phyloP scores from a whole-genome alignment of 2,329 filamentous ascomycete species.

The Aspergillus caelatus region DNA sequence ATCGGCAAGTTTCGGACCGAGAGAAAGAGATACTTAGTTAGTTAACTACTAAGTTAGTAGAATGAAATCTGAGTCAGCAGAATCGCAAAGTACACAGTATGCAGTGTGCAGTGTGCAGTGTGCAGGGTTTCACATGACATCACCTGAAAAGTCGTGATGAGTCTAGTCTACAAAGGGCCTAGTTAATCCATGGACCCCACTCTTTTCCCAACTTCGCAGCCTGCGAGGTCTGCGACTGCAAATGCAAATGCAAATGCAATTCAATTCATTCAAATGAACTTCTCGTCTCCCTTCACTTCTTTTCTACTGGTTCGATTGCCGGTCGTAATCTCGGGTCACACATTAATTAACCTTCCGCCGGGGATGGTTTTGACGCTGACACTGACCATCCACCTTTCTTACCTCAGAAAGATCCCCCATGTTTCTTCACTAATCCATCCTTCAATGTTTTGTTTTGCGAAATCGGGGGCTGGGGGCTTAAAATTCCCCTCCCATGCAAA shows the following conservation, averaged over 20 bases:
- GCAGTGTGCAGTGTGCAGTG: too few relatives aligned
- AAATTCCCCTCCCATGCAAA: slow-evolving; percentile 4
- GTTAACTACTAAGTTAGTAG: too few relatives aligned
- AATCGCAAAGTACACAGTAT: too few relatives aligned
- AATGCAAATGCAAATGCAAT: not conserved
- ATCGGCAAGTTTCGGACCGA: not conserved
- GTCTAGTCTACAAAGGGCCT: too few relatives aligned
- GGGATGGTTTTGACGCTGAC: not conserved
- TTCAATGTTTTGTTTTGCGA: not conserved
- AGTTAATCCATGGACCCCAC: not conserved
- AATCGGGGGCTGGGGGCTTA: slow-evolving; percentile 2
- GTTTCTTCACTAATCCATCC: not conserved
- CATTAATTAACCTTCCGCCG: not conserved
- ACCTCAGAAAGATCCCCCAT: not conserved
- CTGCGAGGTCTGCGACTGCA: too few relatives aligned
- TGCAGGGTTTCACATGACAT: not conserved
- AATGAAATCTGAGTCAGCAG: not conserved
- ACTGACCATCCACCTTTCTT: not conserved
- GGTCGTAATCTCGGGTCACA: not conserved
- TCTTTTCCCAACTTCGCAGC: too few relatives aligned
- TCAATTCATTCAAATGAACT: not conserved
- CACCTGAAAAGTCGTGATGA: not conserved
- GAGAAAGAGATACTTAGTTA: not conserved
- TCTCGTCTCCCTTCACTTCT: not conserved
- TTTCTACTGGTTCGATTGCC: not conserved